Evolutionary conservation across 1,139 yeast genomes (phyloP).

Genomic region (Neolecta irregularis): DNA sequence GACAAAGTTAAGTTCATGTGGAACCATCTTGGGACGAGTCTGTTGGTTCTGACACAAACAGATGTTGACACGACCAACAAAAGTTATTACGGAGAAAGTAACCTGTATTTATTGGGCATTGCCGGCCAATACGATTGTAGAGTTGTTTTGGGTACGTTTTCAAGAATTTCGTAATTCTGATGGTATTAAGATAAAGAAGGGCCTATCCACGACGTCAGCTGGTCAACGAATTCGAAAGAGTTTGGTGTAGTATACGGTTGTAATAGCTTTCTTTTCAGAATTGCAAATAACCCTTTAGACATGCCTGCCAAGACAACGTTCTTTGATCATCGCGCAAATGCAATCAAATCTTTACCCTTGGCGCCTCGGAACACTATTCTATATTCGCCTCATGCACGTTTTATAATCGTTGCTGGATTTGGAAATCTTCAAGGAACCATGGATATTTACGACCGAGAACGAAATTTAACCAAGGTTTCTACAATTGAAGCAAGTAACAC

Average conservation of each 20-base stretch:
- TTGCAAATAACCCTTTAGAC: slow-evolving; percentile 6
- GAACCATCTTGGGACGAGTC: slow-evolving; percentile 89
- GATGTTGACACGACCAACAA: slow-evolving; percentile 91
- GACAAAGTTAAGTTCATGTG: slow-evolving; percentile 84
- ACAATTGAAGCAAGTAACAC: slow-evolving; percentile 87
- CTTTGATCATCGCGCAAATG: slow-evolving; percentile 86
- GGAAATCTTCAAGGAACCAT: slow-evolving; percentile 96
- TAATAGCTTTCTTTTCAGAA: slow-evolving; percentile 19
- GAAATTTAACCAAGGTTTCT: slow-evolving; percentile 63
- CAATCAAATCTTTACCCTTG: slow-evolving; percentile 67
- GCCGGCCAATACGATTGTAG: slow-evolving; percentile 87
- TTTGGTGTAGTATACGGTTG: slow-evolving; percentile 93
- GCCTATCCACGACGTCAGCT: slow-evolving; percentile 90
- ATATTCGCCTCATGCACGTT: slow-evolving; percentile 89
- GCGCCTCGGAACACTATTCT: slow-evolving; percentile 80
- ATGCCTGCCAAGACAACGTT: slow-evolving; percentile 96
- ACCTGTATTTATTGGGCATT: slow-evolving; percentile 75
- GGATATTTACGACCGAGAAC: slow-evolving; percentile 85
- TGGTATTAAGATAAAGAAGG: slow-evolving; percentile 53
- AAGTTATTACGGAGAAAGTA: slow-evolving; percentile 93
- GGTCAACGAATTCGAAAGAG: slow-evolving; percentile 95
- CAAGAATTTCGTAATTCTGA: background rate
- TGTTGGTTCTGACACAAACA: slow-evolving; percentile 83
- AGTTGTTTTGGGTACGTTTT: slow-evolving; percentile 37
- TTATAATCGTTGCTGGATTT: slow-evolving; percentile 86